These are phyloP conservation scores for Paraleonurus japonicus DNA, from an alignment of 257 asterid species.

Conservation along the genomic window DNA sequence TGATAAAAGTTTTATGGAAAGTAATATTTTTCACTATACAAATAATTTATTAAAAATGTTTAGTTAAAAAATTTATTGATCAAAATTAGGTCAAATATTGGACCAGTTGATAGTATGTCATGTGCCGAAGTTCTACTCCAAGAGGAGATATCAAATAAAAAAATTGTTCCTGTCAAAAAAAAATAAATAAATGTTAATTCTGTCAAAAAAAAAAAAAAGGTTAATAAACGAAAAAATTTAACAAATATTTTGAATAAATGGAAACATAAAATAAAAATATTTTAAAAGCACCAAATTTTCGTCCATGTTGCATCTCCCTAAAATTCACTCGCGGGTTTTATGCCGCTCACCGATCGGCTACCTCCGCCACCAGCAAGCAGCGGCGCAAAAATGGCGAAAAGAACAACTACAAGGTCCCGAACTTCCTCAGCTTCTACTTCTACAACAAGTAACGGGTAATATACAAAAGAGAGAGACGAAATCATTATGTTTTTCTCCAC, in stretches of 20 bases:
- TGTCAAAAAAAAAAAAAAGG: no score
- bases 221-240: neutral
- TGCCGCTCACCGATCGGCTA: constrained; percentile 7
- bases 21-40: no score
- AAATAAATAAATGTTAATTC: no score
- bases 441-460: constrained; percentile 36
- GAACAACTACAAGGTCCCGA: constrained; percentile 19
- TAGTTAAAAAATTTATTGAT: no score
- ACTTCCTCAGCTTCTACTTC: constrained; percentile 35
- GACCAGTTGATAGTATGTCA: no score
- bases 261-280: neutral
- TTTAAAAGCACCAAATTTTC: neutral
- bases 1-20: no score
- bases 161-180: no score
- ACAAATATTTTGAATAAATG: neutral
- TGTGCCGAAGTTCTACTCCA: no score
- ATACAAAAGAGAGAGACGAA: neutral
- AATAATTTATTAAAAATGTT: no score
- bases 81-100: no score
- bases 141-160: no score
- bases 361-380: constrained; percentile 25
- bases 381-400: constrained; percentile 39
- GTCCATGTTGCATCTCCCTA: neutral
- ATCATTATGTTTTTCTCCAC: neutral
- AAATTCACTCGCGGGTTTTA: neutral